These are phyloP conservation scores for Recurvomyces mirabilis DNA, from an alignment of 495 filamentous ascomycete genomes.

Conservation along the genomic window DNA sequence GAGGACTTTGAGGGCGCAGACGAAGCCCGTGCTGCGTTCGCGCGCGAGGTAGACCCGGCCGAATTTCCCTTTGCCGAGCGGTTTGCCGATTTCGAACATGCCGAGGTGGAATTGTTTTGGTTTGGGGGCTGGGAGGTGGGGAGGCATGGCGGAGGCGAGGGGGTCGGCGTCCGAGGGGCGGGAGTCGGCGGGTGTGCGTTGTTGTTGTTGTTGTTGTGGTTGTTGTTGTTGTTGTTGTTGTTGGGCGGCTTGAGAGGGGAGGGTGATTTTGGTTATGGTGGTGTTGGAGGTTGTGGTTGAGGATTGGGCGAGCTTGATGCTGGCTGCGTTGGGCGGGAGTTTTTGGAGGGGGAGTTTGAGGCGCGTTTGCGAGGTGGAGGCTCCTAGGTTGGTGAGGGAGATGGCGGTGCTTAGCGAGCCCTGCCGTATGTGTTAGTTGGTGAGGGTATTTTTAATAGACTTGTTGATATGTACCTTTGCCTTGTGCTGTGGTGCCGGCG, in stretches of 20 bases:
- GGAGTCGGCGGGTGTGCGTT: slow-evolving; percentile 35
- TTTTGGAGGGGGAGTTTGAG: slow-evolving; percentile 36
- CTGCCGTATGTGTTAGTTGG: slow-evolving; percentile 18
- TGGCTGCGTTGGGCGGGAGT: slow-evolving; percentile 23
- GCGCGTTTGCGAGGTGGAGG: slow-evolving; percentile 22
- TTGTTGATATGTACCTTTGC: slow-evolving; percentile 24
- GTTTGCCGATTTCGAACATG: slow-evolving; percentile 98
- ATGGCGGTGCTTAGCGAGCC: slow-evolving; percentile 27
- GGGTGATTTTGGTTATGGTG: slow-evolving; percentile 50
- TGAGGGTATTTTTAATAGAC: background rate
- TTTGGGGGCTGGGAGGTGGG: slow-evolving; percentile 37
- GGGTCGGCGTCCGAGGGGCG: slow-evolving; percentile 38
- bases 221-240: too few species aligned
- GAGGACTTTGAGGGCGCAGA: slow-evolving; percentile 92
- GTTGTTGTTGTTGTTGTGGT: slow-evolving; percentile 44
- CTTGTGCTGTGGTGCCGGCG: slow-evolving; percentile 26
- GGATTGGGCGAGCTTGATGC: slow-evolving; percentile 6
- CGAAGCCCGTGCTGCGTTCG: slow-evolving; percentile 77
- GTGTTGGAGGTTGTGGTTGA: background rate
- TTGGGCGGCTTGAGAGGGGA: slow-evolving; percentile 56
- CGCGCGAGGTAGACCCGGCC: slow-evolving; percentile 92
- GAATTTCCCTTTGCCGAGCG: slow-evolving; percentile 94
- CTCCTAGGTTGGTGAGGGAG: slow-evolving; percentile 28
- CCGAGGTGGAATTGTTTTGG: slow-evolving; percentile 81
- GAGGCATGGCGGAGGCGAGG: slow-evolving; percentile 45